Percentiles rank a stretch among this genome's conserved stretches.
Evolutionary conservation across 768 basidiomycete genomes (phyloP).

Genomic region (Leccinum variicolor): DNA sequence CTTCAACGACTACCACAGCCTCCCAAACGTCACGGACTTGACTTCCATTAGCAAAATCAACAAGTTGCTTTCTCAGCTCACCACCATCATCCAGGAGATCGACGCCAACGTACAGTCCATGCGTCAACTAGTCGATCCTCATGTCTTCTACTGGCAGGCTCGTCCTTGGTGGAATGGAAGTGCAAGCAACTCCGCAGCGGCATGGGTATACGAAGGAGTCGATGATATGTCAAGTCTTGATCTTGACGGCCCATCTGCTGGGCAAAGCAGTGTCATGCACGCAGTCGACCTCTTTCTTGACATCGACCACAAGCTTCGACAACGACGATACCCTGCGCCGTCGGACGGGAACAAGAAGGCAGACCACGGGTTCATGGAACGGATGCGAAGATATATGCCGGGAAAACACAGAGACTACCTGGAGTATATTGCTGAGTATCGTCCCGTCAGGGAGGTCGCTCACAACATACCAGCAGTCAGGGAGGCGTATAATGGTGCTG

Average conservation of each 20-base stretch:
- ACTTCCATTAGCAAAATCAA: constrained; percentile 65
- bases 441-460: constrained; percentile 62
- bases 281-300: constrained; percentile 83
- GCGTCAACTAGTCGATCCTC: constrained; percentile 73
- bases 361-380: constrained; percentile 81
- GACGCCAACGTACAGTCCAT: constrained; percentile 66
- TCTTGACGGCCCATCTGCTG: constrained; percentile 87
- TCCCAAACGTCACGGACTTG: constrained; percentile 65
- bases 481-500: constrained; percentile 76
- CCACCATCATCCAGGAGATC: constrained; percentile 69
- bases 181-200: constrained; percentile 46
- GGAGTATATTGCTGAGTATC: constrained; percentile 54
- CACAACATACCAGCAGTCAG: constrained; percentile 53
- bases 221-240: constrained; percentile 54
- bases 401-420: constrained; percentile 87
- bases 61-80: constrained; percentile 65
- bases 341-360: constrained; percentile 62
- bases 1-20: constrained; percentile 80
- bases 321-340: constrained; percentile 64
- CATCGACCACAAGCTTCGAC: constrained; percentile 80
- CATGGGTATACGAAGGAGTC: constrained; percentile 82
- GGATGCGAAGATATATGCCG: constrained; percentile 96
- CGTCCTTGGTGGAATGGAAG: constrained; percentile 94
- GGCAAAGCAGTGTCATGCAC: constrained; percentile 90
- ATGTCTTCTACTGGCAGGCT: constrained; percentile 84